Conservation (phyloP, 2,329 filamentous ascomycete species). For the Verticillium zaregamsianum region DNA sequence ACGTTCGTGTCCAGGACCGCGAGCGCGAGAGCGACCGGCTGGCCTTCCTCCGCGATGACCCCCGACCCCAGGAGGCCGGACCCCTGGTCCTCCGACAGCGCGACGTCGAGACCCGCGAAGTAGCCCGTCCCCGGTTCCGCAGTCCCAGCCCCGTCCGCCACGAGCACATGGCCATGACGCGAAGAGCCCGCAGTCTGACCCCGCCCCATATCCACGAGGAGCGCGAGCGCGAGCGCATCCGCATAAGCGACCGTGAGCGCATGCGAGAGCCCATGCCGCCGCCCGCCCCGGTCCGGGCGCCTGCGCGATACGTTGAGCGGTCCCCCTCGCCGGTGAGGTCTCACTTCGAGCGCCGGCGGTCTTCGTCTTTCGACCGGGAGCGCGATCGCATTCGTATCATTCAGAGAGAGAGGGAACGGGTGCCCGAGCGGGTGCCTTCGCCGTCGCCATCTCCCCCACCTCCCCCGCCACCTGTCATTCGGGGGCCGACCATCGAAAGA, state of each 20-base stretch:
- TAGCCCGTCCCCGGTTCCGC: constrained; percentile 37
- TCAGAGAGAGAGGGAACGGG: constrained; percentile 37
- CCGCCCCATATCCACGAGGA: constrained; percentile 25
- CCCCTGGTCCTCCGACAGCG: constrained; percentile 50
- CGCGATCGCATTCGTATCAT: constrained; percentile 46
- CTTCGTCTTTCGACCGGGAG: constrained; percentile 35
- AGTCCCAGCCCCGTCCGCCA: constrained; percentile 34
- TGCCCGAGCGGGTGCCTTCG: constrained; percentile 34
- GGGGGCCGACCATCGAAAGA: constrained; percentile 76
- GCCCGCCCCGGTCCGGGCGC: constrained; percentile 23
- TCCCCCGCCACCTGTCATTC: constrained; percentile 62
- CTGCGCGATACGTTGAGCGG: constrained; percentile 37
- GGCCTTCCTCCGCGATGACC: constrained; percentile 49
- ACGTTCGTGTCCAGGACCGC: constrained; percentile 37
- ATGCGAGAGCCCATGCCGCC: constrained; percentile 32
- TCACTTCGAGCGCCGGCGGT: constrained; percentile 21
- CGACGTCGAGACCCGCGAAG: constrained; percentile 51
- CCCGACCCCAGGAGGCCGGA: constrained; percentile 42
- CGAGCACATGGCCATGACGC: constrained; percentile 30
- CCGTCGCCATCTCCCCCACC: constrained; percentile 51
- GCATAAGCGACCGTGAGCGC: constrained; percentile 36
- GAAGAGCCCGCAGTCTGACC: constrained; percentile 38
- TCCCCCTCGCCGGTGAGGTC: constrained; percentile 25
- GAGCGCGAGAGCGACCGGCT: constrained; percentile 28
- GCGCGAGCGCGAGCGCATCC: constrained; percentile 28